Evolutionary conservation across 306 rosid species (phyloP).

Genomic region (Vicia villosa): DNA sequence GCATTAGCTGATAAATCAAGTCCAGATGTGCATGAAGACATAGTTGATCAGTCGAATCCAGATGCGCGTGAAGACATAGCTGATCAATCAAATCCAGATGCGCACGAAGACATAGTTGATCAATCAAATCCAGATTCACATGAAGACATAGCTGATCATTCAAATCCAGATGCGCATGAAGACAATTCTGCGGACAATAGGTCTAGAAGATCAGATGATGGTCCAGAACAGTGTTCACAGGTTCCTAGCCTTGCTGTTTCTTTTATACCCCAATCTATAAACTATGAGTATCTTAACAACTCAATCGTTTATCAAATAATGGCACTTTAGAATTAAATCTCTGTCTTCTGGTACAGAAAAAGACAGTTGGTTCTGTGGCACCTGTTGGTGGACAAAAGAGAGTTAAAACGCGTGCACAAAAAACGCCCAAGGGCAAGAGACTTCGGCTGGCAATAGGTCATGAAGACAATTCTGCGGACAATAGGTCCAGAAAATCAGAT

Average conservation of each 20-base stretch:
- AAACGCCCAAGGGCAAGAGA: conserved; percentile 30
- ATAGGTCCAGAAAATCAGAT: conserved; percentile 31
- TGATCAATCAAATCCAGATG: background rate
- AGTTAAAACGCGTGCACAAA: conserved; percentile 30
- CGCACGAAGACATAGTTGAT: conserved; percentile 49
- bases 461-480: conserved; percentile 40
- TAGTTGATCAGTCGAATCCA: conserved; percentile 39
- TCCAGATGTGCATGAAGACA: conserved; percentile 34
- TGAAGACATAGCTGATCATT: too few species aligned
- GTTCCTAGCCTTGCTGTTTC: conserved; percentile 41
- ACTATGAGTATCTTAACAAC: conserved; percentile 9
- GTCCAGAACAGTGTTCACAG: conserved; percentile 47
- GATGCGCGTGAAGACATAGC: too few species aligned
- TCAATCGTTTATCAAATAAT: conserved; percentile 20
- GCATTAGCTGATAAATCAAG: conserved; percentile 48
- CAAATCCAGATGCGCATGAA: conserved; percentile 41
- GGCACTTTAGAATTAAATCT: background rate
- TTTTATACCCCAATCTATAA: conserved; percentile 1
- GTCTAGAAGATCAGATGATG: conserved; percentile 39
- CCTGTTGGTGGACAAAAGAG: conserved; percentile 44
- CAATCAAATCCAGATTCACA: conserved; percentile 46
- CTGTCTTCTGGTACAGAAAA: conserved; percentile 34
- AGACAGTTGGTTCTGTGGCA: conserved; percentile 19
- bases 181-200: conserved; percentile 34
- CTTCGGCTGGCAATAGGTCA: conserved; percentile 24